Evolutionary conservation across 2,329 filamentous ascomycete genomes (phyloP).

Genomic region (Paecilomyces formosus): DNA sequence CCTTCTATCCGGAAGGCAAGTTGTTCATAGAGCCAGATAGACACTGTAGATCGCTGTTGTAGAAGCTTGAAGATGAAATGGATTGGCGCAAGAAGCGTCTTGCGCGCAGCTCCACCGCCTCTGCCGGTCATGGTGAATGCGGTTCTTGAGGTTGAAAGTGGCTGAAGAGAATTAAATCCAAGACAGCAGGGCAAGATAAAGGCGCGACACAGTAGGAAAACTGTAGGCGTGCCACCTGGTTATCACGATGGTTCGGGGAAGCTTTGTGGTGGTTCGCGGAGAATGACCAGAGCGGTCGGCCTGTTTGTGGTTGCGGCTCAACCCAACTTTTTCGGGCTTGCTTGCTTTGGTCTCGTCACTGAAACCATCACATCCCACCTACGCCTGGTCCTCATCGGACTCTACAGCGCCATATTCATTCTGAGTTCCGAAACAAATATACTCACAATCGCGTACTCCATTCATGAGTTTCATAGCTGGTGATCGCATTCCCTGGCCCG

Average conservation of each 20-base stretch:
- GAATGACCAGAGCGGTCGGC: background rate
- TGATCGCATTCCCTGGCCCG: constrained; percentile 16
- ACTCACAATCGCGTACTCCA: background rate
- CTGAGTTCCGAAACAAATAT: background rate
- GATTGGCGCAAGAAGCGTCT: constrained; percentile 68
- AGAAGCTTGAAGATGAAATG: constrained; percentile 94
- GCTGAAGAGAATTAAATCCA: background rate
- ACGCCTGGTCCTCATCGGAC: constrained; percentile 4
- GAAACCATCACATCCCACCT: constrained; percentile 18
- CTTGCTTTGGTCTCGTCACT: constrained; percentile 10
- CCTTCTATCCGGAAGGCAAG: constrained; percentile 89
- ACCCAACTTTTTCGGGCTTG: constrained; percentile 20
- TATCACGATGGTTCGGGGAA: background rate
- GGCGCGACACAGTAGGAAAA: background rate
- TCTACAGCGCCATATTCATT: constrained; percentile 4
- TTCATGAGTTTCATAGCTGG: constrained; percentile 4
- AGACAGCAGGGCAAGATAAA: background rate
- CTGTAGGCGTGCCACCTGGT: background rate
- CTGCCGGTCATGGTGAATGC: constrained; percentile 45
- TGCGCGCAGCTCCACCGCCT: constrained; percentile 47
- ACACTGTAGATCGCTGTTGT: constrained; percentile 73
- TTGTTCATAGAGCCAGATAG: constrained; percentile 97
- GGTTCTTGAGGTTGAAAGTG: background rate
- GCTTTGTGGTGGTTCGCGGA: background rate
- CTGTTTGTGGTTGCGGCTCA: constrained; percentile 16